Evolutionary conservation across 2,329 filamentous ascomycete species (phyloP).

Genomic region (Trichothecium roseum): DNA sequence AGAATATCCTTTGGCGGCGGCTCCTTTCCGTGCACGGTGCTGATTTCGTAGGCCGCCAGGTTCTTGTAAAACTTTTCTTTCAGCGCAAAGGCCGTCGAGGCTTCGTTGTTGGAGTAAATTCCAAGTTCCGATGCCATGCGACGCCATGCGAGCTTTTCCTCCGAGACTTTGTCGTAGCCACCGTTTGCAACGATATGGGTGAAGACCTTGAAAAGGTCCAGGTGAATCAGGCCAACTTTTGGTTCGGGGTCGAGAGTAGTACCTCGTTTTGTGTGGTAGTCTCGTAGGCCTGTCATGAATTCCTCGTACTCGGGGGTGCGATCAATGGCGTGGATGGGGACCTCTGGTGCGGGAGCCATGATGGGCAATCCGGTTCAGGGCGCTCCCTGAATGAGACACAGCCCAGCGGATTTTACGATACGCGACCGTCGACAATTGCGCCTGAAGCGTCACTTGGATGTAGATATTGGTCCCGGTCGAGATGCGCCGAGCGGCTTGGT

Average conservation of each 20-base stretch:
- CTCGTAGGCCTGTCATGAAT: slow-evolving; percentile 63
- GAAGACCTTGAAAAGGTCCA: slow-evolving; percentile 72
- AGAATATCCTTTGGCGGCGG: slow-evolving; percentile 83
- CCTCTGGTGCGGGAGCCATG: slow-evolving; percentile 25
- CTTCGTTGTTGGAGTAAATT: slow-evolving; percentile 62
- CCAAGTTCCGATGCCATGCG: slow-evolving; percentile 68
- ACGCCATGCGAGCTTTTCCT: slow-evolving; percentile 79
- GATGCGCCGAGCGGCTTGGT: too few relatives aligned
- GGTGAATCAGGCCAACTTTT: slow-evolving; percentile 64
- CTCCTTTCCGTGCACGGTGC: slow-evolving; percentile 63
- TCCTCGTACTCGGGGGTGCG: slow-evolving; percentile 63
- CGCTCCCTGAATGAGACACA: too few relatives aligned
- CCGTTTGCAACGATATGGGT: slow-evolving; percentile 66
- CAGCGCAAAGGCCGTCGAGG: slow-evolving; percentile 75
- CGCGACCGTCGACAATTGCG: too few relatives aligned
- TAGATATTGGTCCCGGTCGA: too few relatives aligned
- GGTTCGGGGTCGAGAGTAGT: slow-evolving; percentile 72
- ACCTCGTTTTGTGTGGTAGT: slow-evolving; percentile 70
- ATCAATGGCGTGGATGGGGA: slow-evolving; percentile 37
- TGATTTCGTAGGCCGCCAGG: slow-evolving; percentile 78
- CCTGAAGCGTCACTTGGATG: too few relatives aligned
- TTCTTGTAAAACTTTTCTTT: slow-evolving; percentile 89
- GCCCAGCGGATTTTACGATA: too few relatives aligned
- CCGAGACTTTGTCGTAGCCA: slow-evolving; percentile 77
- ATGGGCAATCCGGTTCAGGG: not conserved